Evolutionary conservation across 345 rosid species (phyloP).

Genomic region (Lenwebbia sp.): DNA sequence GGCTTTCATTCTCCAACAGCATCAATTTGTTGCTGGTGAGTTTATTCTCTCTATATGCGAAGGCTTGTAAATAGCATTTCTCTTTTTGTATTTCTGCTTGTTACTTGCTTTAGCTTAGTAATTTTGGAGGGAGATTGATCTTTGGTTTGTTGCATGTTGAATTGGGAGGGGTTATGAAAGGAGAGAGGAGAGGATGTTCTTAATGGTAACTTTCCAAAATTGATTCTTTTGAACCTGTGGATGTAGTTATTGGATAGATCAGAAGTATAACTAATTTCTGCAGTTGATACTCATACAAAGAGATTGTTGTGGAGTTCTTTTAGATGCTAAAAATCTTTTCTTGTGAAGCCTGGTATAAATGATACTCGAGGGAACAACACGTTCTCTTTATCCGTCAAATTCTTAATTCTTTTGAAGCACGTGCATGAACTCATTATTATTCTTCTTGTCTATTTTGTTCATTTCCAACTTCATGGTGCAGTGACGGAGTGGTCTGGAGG

Average conservation of each 20-base stretch:
- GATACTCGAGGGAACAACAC: neutral
- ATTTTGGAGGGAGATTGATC: neutral
- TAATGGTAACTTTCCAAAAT: neutral
- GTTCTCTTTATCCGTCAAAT: neutral
- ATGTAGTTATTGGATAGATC: neutral
- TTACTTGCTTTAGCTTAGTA: neutral
- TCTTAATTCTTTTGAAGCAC: neutral
- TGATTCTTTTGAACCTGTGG: neutral
- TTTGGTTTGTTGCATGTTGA: neutral
- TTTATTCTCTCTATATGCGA: neutral
- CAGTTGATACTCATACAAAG: neutral
- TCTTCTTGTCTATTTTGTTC: neutral
- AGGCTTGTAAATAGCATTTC: neutral
- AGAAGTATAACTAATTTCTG: neutral
- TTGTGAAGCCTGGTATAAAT: neutral
- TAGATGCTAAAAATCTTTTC: neutral
- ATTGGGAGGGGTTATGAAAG: neutral
- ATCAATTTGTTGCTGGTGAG: conserved; percentile 97
- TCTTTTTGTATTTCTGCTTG: neutral
- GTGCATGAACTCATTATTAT: neutral
- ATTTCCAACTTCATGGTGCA: conserved; percentile 5
- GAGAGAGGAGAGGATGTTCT: neutral
- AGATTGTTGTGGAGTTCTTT: neutral
- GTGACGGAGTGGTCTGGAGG: conserved; percentile 99
- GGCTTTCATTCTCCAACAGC: conserved; percentile 37